Conservation (phyloP, 2,329 filamentous ascomycete genomes). For the Helotiales sp. region DNA sequence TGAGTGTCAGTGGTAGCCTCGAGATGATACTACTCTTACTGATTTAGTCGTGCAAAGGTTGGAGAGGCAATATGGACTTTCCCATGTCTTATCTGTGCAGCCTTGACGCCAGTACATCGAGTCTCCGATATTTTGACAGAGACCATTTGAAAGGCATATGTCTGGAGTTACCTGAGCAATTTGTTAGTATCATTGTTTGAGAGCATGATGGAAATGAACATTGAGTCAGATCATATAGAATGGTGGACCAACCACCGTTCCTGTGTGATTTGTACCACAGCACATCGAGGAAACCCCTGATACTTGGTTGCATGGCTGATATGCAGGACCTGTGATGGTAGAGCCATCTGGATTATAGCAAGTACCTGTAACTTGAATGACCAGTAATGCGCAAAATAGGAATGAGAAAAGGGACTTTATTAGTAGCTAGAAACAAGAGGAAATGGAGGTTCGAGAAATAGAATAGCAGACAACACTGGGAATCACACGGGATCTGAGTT, state of each 20-base stretch:
- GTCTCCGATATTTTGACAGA: constrained; percentile 8
- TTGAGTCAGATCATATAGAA: too few relatives aligned
- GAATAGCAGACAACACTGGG: too few relatives aligned
- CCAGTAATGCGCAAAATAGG: neutral
- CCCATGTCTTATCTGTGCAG: constrained; percentile 7
- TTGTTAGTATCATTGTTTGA: neutral
- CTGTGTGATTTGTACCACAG: constrained; percentile 9
- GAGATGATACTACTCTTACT: neutral
- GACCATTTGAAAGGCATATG: constrained; percentile 2
- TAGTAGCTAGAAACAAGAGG: too few relatives aligned
- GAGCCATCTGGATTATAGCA: constrained; percentile 10
- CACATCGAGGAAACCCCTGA: constrained; percentile 3
- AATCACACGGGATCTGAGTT: too few relatives aligned
- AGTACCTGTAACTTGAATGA: neutral
- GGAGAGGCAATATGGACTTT: constrained; percentile 6
- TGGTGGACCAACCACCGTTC: neutral
- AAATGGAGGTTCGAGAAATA: too few relatives aligned
- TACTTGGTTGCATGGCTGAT: constrained; percentile 13
- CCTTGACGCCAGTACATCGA: constrained; percentile 2
- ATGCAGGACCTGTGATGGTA: neutral
- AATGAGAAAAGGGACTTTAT: neutral
- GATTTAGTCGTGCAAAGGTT: neutral
- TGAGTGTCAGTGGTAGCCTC: neutral
- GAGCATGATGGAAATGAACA: too few relatives aligned
- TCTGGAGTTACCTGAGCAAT: neutral